Percentiles rank a stretch among this genome's conserved stretches.
Conservation (phyloP, 805 yeast genomes). For the Ogataea salicorniae region DNA sequence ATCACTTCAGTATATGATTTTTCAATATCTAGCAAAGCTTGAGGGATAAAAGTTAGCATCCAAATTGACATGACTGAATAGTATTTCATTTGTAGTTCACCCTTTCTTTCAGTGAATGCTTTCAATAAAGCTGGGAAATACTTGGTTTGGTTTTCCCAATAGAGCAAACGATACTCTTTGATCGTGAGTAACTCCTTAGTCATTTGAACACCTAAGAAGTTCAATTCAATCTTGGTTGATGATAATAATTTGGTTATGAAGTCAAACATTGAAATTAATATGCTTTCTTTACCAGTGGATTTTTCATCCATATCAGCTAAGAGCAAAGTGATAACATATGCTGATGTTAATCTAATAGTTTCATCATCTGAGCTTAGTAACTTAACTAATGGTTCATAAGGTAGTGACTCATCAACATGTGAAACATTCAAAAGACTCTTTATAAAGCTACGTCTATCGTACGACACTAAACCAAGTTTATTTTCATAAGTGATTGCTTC, state of each 20-base stretch:
- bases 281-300: constrained; percentile 28
- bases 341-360: constrained; percentile 49
- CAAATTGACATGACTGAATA: constrained; percentile 72
- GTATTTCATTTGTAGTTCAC: constrained; percentile 79
- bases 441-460: constrained; percentile 18
- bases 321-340: constrained; percentile 49
- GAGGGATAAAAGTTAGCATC: constrained; percentile 74
- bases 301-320: constrained; percentile 28
- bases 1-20: constrained; percentile 50
- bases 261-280: constrained; percentile 36
- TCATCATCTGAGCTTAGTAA: constrained; percentile 52
- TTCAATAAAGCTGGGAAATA: constrained; percentile 46
- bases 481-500: constrained; percentile 42
- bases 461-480: no score
- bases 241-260: constrained; percentile 26
- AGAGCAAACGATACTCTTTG: constrained; percentile 48
- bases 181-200: constrained; percentile 54
- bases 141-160: constrained; percentile 40
- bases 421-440: constrained; percentile 35
- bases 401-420: constrained; percentile 39
- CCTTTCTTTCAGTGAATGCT: constrained; percentile 38
- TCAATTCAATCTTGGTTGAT: constrained; percentile 43
- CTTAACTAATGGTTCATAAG: constrained; percentile 48
- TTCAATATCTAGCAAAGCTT: constrained; percentile 43
- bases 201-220: constrained; percentile 61